These are phyloP conservation scores for Fusarium nanum DNA, from an alignment of 2,329 filamentous ascomycete species.

Conservation along the genomic window DNA sequence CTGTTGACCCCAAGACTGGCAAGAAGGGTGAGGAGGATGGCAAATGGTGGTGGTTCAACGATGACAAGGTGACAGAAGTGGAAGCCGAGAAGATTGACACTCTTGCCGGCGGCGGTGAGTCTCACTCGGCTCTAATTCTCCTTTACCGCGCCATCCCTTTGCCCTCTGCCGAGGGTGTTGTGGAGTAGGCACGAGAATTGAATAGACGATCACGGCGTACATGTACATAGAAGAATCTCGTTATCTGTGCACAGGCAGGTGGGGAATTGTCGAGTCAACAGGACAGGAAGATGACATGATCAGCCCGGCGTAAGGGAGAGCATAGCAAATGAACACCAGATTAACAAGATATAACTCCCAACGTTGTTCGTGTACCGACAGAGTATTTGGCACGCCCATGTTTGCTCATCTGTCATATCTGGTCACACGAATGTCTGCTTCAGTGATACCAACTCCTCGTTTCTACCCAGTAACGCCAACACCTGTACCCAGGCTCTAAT, in stretches of 20 bases:
- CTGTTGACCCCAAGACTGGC: conserved; percentile 78
- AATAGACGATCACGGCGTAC: background rate
- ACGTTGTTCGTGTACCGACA: background rate
- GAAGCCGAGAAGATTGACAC: conserved; percentile 90
- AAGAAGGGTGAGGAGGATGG: conserved; percentile 85
- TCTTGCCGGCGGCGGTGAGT: conserved; percentile 88
- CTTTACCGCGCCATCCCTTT: conserved; percentile 81
- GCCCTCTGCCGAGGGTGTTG: conserved; percentile 65
- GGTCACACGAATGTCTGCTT: background rate
- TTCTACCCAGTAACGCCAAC: conserved; percentile 23
- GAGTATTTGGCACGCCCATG: background rate
- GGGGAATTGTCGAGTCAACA: conserved; percentile 27
- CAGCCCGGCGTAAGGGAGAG: conserved; percentile 34
- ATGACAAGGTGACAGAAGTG: conserved; percentile 96
- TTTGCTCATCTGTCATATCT: background rate
- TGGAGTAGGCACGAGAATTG: conserved; percentile 38
- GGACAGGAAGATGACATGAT: conserved; percentile 15
- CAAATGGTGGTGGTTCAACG: conserved; percentile 99
- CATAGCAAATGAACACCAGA: conserved; percentile 25
- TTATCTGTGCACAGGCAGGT: background rate
- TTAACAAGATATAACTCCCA: conserved; percentile 23
- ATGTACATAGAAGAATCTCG: background rate
- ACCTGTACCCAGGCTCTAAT: conserved; percentile 1
- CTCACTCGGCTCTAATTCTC: conserved; percentile 83
- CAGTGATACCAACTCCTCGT: background rate